These are phyloP conservation scores for Fusarium cicatricum DNA, from an alignment of 2,329 filamentous ascomycete species.

Conservation along the genomic window DNA sequence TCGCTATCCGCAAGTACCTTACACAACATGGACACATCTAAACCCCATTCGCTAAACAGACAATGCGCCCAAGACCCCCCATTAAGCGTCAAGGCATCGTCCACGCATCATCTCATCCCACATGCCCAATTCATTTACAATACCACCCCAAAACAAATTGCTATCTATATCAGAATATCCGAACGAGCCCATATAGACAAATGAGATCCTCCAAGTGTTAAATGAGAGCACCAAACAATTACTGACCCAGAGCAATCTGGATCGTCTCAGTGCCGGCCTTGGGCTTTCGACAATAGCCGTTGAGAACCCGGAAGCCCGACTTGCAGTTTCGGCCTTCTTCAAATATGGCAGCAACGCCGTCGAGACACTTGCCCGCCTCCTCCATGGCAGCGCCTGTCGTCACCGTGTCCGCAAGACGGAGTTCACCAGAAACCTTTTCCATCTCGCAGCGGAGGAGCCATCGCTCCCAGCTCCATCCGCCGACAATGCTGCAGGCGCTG, in stretches of 20 bases:
- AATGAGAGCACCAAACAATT: conserved; percentile 10
- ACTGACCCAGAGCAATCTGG: conserved; percentile 46
- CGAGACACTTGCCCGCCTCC: conserved; percentile 67
- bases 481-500: conserved; percentile 81
- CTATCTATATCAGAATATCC: conserved; percentile 20
- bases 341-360: conserved; percentile 66
- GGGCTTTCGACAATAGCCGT: conserved; percentile 71
- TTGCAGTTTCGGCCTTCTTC: conserved; percentile 69
- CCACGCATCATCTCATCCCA: conserved; percentile 31
- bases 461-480: conserved; percentile 93
- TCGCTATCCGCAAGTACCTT: conserved; percentile 32
- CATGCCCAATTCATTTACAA: conserved; percentile 11
- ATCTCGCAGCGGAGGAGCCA: conserved; percentile 90
- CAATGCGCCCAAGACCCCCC: conserved; percentile 12
- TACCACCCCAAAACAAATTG: conserved; percentile 8
- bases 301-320: conserved; percentile 68
- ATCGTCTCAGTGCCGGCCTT: conserved; percentile 49
- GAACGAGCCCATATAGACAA: conserved; percentile 32
- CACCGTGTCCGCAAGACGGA: conserved; percentile 62
- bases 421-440: conserved; percentile 78
- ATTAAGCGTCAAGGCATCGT: conserved; percentile 27
- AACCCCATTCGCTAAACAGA: conserved; percentile 38
- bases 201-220: conserved; percentile 31
- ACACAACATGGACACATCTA: conserved; percentile 32
- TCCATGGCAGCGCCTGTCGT: conserved; percentile 59